Evolutionary conservation across 768 basidiomycete genomes (phyloP), one percentile per base, ranked within the genome.

Genomic region (Xerocomellus intermedius): DNA sequence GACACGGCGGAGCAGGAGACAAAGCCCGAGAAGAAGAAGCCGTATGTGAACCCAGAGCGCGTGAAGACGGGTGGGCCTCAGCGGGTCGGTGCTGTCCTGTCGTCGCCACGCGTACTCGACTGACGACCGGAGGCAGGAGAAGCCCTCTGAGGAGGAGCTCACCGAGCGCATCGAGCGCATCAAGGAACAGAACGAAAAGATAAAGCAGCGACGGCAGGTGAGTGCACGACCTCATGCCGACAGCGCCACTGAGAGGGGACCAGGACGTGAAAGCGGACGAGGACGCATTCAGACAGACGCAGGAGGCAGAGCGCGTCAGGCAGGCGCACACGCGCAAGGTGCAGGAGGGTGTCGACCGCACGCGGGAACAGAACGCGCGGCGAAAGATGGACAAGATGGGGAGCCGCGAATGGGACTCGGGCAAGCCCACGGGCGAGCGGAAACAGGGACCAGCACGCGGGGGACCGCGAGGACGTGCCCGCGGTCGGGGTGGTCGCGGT

Each of bases 201-300:
- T 90, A 64, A 87, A 86, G 64, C 85, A 85, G 63, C 76, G 87
- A 49, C 75, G 84, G 60, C 59, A 81, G 69, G 87, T 85, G 53
- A 62, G 81, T 69, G 43, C 39, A 39, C 26, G 16, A 22, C 52
- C 48, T 35, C 21, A 7, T 21, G 38, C 42, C 10, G 39, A 44
- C 35, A 10, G 26, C 19, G 22, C 38, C 9, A n/a, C 48, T 62
- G 22, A 54, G 39, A 22, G 43, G 6, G 49, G 16, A 16, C 2
- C 60, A 90, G 89, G 88, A 89, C 59, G 89, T 93, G 7, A 79
- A 83, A 69, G 88, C 89, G 35, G 91, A 93, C 59, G 87, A 89
- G 70, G 85, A 86, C 12, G 87, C 87, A 8, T 92, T 89, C 73
- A 79, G 77, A 57, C 79, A 89, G 72, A 82, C 78, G 6, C 83